Evolutionary conservation across 139 green algal species (phyloP), one percentile per base, ranked within the genome.

Genomic region (Pseudopediastrum boryanum): DNA sequence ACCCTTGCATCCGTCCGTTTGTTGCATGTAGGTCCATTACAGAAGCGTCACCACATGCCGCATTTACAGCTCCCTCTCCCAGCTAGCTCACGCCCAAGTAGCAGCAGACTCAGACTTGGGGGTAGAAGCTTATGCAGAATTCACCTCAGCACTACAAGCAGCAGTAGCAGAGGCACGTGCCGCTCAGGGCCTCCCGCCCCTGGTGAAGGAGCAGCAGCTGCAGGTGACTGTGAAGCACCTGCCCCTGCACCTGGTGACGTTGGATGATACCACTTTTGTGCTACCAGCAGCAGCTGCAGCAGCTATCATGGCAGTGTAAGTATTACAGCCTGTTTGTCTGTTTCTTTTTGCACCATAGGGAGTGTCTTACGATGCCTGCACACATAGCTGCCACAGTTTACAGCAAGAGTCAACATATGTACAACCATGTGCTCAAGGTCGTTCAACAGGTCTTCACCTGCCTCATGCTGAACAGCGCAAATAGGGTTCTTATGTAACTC

Each of bases 251-350:
- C 67, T 88, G 35, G 86, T 63, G 35, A 68, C 80, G 12, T 38
- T 94, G 35, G 86, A 88, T 61, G 51, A 41, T 9, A 29, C 48
- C 10, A 66, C 79, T 0, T 92, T 94, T 69, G 90, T 94, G n/a
- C 80, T 94, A 48, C 89, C 90, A 2, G 84, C 87, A 5, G 50
- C 42, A 19, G 52, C 81, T 31, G 80, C 76, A n/a, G 69, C 72
- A 10, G 81, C 79, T 12, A 70, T 46, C 33, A 67, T 48, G 39
- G 78, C 78, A 25, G 48, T 71, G 85, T 85, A 46, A 84, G 85
- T 70, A 27, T 46, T 27, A 41, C 13, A n/a, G n/a, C n/a, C n/a
- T n/a, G n/a, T n/a, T n/a, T n/a, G n/a, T n/a, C n/a, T n/a, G n/a
- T n/a, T n/a, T n/a, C n/a, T n/a, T n/a, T n/a, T n/a, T n/a, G n/a